phyloP scores from a whole-genome alignment of 2,329 filamentous ascomycete genomes.

The Talaromyces sp. region DNA sequence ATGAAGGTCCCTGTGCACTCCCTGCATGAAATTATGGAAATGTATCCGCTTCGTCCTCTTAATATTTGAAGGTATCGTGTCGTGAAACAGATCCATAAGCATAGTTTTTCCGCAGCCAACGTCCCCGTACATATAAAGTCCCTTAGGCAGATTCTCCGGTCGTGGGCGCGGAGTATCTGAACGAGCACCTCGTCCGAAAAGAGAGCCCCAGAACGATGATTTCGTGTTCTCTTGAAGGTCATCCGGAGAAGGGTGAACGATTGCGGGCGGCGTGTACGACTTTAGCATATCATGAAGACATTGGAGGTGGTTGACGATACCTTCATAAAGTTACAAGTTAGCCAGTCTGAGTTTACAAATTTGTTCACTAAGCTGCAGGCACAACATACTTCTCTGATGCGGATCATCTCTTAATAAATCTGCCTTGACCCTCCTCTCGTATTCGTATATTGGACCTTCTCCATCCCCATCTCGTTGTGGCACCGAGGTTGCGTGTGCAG shows the following conservation, averaged over 20 bases:
- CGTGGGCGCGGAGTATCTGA: not conserved
- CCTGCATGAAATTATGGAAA: slow-evolving; percentile 99
- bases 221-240: slow-evolving; percentile 54
- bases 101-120: slow-evolving; percentile 98
- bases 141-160: slow-evolving; percentile 71
- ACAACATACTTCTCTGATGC: slow-evolving; percentile 72
- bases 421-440: slow-evolving; percentile 70
- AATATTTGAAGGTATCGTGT: slow-evolving; percentile 77
- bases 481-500: not conserved
- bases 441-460: slow-evolving; percentile 75
- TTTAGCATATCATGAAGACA: slow-evolving; percentile 78
- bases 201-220: slow-evolving; percentile 47
- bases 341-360: not conserved
- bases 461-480: slow-evolving; percentile 11
- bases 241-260: slow-evolving; percentile 72
- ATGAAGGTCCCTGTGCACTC: slow-evolving; percentile 87
- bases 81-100: slow-evolving; percentile 98
- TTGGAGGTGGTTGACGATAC: slow-evolving; percentile 83
- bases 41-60: slow-evolving; percentile 85
- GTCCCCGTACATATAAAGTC: slow-evolving; percentile 92
- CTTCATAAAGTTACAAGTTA: slow-evolving; percentile 42
- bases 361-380: not conserved
- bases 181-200: slow-evolving; percentile 33
- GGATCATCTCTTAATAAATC: slow-evolving; percentile 78
- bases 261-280: slow-evolving; percentile 65